Conservation (phyloP, 345 rosid genomes). For the Toxicodendron radicans region DNA sequence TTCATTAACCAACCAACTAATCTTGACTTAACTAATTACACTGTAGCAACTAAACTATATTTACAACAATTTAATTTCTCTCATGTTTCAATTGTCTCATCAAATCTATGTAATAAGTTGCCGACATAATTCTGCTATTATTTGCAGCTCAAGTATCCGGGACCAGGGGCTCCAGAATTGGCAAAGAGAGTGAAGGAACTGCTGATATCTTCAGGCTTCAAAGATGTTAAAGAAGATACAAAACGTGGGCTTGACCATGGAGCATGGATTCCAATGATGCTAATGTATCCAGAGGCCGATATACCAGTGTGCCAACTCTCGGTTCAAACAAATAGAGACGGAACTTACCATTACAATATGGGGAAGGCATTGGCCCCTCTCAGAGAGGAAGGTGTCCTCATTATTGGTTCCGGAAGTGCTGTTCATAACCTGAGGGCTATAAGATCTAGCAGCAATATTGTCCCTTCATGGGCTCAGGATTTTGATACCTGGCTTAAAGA, state of each 20-base stretch:
- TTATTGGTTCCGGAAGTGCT: slow-evolving; percentile 83
- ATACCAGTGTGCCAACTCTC: slow-evolving; percentile 90
- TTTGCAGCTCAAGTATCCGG: slow-evolving; percentile 73
- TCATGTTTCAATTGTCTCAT: too few species aligned
- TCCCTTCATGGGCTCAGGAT: slow-evolving; percentile 67
- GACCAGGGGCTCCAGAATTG: slow-evolving; percentile 86
- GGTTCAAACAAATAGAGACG: slow-evolving; percentile 55
- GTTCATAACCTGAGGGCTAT: slow-evolving; percentile 71
- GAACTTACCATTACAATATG: slow-evolving; percentile 71
- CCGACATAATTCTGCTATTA: too few species aligned
- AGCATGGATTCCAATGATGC: slow-evolving; percentile 93
- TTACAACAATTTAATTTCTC: too few species aligned
- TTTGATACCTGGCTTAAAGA: slow-evolving; percentile 89
- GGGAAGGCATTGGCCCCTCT: slow-evolving; percentile 88
- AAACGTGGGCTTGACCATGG: slow-evolving; percentile 92
- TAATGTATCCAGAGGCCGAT: slow-evolving; percentile 91
- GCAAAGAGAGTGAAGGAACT: slow-evolving; percentile 79
- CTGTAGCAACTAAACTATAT: too few species aligned
- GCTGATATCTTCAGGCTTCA: slow-evolving; percentile 49
- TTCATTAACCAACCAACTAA: too few species aligned
- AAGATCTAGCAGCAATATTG: slow-evolving; percentile 4
- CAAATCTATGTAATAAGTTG: too few species aligned
- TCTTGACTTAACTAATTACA: too few species aligned
- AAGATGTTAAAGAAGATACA: slow-evolving; percentile 58
- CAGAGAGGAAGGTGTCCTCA: slow-evolving; percentile 82